These are phyloP conservation scores for Imleria badia DNA, from an alignment of 768 basidiomycete species.

Conservation along the genomic window DNA sequence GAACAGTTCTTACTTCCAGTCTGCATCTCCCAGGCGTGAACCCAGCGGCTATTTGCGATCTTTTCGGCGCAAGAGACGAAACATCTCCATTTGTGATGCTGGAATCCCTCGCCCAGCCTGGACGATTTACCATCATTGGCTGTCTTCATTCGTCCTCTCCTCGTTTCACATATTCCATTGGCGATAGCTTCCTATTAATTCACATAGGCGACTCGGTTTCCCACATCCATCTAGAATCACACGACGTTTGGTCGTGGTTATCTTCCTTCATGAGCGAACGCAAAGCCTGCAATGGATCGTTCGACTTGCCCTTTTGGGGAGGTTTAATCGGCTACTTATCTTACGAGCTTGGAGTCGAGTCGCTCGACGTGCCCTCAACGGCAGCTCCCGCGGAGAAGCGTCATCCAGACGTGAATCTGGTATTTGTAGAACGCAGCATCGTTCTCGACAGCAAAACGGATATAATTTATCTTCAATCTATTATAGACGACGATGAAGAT, in stretches of 20 bases:
- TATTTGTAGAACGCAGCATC: conserved; percentile 78
- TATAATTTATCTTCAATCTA: conserved; percentile 61
- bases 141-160: conserved; percentile 53
- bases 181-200: conserved; percentile 49
- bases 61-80: conserved; percentile 59
- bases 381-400: conserved; percentile 26
- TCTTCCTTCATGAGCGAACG: conserved; percentile 61
- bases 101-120: conserved; percentile 76
- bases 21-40: conserved; percentile 45
- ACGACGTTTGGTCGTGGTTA: conserved; percentile 75
- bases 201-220: conserved; percentile 35
- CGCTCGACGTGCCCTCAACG: conserved; percentile 47
- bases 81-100: conserved; percentile 64
- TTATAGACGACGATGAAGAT: conserved; percentile 52
- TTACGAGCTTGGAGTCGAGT: conserved; percentile 73
- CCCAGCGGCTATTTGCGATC: conserved; percentile 54
- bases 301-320: conserved; percentile 77
- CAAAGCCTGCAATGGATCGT: conserved; percentile 45
- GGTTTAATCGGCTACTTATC: conserved; percentile 76
- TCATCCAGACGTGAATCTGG: conserved; percentile 72
- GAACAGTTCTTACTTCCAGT: conserved; percentile 37
- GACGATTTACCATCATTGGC: conserved; percentile 71
- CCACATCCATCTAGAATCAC: conserved; percentile 44
- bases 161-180: conserved; percentile 57
- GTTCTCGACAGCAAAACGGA: conserved; percentile 58